These are phyloP conservation scores for Azolla pinnata DNA, from an alignment of 75 land plant genomes.

Conservation along the genomic window DNA sequence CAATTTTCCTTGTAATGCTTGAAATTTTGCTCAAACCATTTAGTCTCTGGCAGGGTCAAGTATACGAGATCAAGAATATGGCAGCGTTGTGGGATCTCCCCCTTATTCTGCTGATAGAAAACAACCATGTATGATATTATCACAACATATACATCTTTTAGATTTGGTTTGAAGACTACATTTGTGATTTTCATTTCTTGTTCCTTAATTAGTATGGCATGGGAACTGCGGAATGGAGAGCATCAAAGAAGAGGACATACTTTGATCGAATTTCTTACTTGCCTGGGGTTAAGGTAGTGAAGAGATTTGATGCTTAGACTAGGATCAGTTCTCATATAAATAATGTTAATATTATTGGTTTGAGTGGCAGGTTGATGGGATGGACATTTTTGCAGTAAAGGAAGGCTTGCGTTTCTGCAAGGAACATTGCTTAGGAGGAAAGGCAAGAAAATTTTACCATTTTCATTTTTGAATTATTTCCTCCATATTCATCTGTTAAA, in stretches of 20 bases:
- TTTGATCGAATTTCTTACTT: slow-evolving; percentile 38
- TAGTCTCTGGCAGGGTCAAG: slow-evolving; percentile 44
- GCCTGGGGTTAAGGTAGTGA: slow-evolving; percentile 38
- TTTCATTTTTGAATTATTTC: no score
- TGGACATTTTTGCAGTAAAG: slow-evolving; percentile 33
- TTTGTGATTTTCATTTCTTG: not conserved
- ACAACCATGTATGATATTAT: slow-evolving; percentile 27
- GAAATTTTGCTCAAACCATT: no score
- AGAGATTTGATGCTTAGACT: not conserved
- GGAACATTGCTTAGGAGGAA: slow-evolving; percentile 29
- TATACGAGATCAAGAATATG: slow-evolving; percentile 31
- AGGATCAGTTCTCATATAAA: no score
- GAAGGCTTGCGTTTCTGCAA: slow-evolving; percentile 22
- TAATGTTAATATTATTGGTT: no score
- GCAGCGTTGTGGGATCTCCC: slow-evolving; percentile 38
- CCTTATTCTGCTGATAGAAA: slow-evolving; percentile 24
- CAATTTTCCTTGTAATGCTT: no score
- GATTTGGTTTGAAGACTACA: no score
- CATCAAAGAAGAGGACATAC: slow-evolving; percentile 35
- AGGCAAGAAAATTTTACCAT: slow-evolving; percentile 10
- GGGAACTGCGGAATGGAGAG: slow-evolving; percentile 51
- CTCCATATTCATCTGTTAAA: no score
- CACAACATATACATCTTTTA: no score
- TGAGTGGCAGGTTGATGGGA: slow-evolving; percentile 39
- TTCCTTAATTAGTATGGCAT: slow-evolving; percentile 30